Conservation (phyloP, 441 rosid genomes). For the Dalechampia spathulata region DNA sequence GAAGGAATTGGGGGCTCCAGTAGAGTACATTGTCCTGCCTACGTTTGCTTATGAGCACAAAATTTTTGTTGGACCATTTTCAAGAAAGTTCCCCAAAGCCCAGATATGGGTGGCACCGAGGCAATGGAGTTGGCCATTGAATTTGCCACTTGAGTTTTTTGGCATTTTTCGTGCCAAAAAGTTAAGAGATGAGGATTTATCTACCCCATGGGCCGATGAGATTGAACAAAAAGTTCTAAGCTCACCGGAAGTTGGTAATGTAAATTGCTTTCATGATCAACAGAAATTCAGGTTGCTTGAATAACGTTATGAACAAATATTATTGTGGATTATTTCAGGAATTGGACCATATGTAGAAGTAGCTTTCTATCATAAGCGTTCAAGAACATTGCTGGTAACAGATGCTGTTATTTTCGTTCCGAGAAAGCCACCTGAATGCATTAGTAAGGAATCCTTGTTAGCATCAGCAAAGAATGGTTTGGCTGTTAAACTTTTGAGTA, state of each 20-base stretch:
- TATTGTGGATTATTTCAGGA: conserved; percentile 36
- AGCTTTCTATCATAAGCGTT: conserved; percentile 79
- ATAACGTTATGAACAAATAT: conserved; percentile 2
- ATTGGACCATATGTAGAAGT: conserved; percentile 96
- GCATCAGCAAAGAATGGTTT: conserved; percentile 94
- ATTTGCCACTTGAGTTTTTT: conserved; percentile 85
- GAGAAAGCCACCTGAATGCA: conserved; percentile 69
- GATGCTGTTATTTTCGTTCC: conserved; percentile 94
- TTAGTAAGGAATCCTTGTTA: conserved; percentile 63
- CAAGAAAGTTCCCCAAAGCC: conserved; percentile 88
- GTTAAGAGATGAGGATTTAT: conserved; percentile 59
- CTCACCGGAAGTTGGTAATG: conserved; percentile 95
- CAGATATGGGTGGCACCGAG: conserved; percentile 97
- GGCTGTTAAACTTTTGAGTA: conserved; percentile 88
- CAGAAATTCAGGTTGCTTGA: conserved; percentile 10
- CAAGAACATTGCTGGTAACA: conserved; percentile 79
- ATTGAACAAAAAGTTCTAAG: conserved; percentile 89
- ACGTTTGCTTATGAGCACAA: conserved; percentile 97
- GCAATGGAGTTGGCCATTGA: conserved; percentile 99
- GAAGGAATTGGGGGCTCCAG: conserved; percentile 80
- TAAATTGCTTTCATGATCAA: conserved; percentile 8
- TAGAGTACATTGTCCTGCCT: conserved; percentile 78
- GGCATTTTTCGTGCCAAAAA: conserved; percentile 86
- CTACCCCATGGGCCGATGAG: conserved; percentile 86
- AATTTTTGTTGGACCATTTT: conserved; percentile 93